Percentiles rank a stretch among this genome's conserved stretches.
Evolutionary conservation across 208 protist genomes (phyloP).

Genomic region (Leptomonas pyrrhocoris): DNA sequence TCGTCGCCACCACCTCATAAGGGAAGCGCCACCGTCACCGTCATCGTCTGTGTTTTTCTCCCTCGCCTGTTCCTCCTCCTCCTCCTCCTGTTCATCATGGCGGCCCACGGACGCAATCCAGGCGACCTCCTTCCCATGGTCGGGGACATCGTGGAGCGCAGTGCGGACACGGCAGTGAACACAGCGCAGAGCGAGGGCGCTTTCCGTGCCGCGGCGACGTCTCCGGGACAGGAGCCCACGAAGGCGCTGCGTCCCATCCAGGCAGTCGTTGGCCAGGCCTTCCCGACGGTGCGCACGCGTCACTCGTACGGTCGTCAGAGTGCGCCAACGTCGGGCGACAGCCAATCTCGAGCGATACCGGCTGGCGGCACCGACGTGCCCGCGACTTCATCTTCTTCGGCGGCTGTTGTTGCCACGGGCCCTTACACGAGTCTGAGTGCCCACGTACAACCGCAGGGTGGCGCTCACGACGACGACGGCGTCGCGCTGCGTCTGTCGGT

Average conservation of each 20-base stretch:
- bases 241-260: conserved; percentile 39
- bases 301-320: conserved; percentile 33
- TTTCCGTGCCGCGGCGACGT: neutral
- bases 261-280: conserved; percentile 44
- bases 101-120: neutral
- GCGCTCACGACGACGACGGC: neutral
- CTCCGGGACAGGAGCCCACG: too few relatives aligned
- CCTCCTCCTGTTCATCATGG: too few relatives aligned
- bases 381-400: neutral
- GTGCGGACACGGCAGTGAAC: neutral
- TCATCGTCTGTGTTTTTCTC: too few relatives aligned
- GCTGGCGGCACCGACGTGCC: neutral
- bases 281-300: conserved; percentile 27
- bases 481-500: neutral
- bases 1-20: too few relatives aligned
- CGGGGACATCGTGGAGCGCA: conserved; percentile 46
- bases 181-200: neutral
- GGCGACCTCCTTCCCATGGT: conserved; percentile 23
- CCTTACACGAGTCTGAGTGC: conserved; percentile 30
- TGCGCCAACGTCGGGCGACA: neutral
- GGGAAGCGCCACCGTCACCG: too few relatives aligned
- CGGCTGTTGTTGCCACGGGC: too few relatives aligned
- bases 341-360: neutral
- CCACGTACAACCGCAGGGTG: conserved; percentile 48
- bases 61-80: too few relatives aligned